phyloP scores from a whole-genome alignment of 352 stramenopile species.

The Peronosclerospora sorghi region DNA sequence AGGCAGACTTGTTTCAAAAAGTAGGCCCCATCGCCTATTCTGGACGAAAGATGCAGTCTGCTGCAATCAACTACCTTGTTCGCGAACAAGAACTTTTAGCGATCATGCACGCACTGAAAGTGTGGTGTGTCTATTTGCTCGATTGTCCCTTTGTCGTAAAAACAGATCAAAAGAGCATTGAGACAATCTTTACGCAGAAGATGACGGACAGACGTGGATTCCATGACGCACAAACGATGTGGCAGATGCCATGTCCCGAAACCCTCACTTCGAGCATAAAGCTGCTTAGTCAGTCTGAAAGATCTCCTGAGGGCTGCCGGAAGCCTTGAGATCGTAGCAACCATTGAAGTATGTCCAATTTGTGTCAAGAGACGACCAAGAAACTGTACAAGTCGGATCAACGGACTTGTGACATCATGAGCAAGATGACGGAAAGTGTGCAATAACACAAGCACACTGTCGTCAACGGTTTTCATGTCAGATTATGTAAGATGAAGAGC shows the following conservation, averaged over 20 bases:
- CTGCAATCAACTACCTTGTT: neutral
- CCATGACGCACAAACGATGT: constrained; percentile 6
- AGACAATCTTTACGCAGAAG: constrained; percentile 11
- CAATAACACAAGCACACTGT: constrained; percentile 1
- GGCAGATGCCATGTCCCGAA: neutral
- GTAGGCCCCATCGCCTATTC: constrained; percentile 2
- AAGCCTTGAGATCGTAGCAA: neutral
- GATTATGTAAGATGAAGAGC: constrained; percentile 2
- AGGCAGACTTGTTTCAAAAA: constrained; percentile 1
- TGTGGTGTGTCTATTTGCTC: no score
- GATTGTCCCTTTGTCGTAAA: no score
- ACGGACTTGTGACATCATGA: no score
- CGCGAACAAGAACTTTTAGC: neutral
- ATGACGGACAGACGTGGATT: constrained; percentile 7
- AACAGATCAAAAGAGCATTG: constrained; percentile 11
- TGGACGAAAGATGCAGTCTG: neutral
- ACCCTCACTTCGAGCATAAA: constrained; percentile 2
- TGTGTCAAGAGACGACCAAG: neutral
- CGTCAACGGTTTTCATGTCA: constrained; percentile 4
- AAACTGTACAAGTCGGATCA: no score
- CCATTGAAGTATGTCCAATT: neutral
- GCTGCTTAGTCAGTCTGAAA: constrained; percentile 1
- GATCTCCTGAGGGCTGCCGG: neutral
- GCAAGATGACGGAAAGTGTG: neutral
- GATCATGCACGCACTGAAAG: no score